Percentiles rank a stretch among this genome's conserved stretches.
Conservation (phyloP, 1,139 yeast species). For the Entelexis paramagnoliae region DNA sequence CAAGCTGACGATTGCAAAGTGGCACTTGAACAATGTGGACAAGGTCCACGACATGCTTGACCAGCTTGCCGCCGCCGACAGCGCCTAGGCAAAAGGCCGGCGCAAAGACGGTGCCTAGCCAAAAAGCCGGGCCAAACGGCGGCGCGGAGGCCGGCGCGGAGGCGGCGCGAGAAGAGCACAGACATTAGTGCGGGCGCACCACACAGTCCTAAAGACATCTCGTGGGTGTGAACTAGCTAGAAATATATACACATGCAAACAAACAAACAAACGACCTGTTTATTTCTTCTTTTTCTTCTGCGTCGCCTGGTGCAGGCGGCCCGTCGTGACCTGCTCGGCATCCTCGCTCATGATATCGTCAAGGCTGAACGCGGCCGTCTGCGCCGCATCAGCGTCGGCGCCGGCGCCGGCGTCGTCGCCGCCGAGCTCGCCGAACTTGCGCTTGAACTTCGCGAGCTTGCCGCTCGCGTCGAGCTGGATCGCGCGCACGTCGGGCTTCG, state of each 20-base stretch:
- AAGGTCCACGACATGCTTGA: constrained; percentile 83
- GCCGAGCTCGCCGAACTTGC: constrained; percentile 44
- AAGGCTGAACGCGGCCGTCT: constrained; percentile 16
- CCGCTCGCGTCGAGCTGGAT: constrained; percentile 79
- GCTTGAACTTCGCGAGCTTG: constrained; percentile 72
- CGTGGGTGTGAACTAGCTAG: not conserved
- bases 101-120: constrained; percentile 8
- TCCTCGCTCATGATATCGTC: constrained; percentile 24
- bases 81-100: not conserved
- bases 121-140: not conserved
- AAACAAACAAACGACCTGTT: not conserved
- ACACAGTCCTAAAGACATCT: too few species aligned
- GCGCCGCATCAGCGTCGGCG: not conserved
- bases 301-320: constrained; percentile 21
- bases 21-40: constrained; percentile 77
- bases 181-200: too few species aligned
- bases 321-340: constrained; percentile 24
- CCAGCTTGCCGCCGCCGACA: not conserved
- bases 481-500: constrained; percentile 63
- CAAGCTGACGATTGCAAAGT: constrained; percentile 75
- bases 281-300: constrained; percentile 20
- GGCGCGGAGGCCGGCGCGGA: too few species aligned
- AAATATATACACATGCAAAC: constrained; percentile 4
- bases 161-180: too few species aligned
- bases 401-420: constrained; percentile 37